A percentile compares a stretch with the other conserved stretches of the same genome.
Conservation (phyloP, 2,329 filamentous ascomycete genomes). For the Westerdykella aurantiaca region DNA sequence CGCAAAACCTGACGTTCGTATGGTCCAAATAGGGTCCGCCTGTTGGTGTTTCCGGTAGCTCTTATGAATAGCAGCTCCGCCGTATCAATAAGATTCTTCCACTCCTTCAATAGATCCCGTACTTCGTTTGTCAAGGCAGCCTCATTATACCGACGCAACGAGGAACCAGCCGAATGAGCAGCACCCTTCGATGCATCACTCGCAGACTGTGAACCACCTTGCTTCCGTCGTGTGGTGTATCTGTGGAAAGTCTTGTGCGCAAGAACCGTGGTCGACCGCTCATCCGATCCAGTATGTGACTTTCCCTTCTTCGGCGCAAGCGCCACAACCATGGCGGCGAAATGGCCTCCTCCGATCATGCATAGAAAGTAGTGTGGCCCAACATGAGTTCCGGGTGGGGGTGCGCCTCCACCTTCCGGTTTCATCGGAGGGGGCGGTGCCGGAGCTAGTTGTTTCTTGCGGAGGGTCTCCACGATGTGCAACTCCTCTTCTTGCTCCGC, state of each 20-base stretch:
- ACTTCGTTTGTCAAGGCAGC: slow-evolving; percentile 85
- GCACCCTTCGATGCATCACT: slow-evolving; percentile 92
- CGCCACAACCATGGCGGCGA: slow-evolving; percentile 92
- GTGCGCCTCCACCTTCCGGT: slow-evolving; percentile 52
- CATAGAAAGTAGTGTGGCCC: slow-evolving; percentile 89
- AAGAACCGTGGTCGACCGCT: slow-evolving; percentile 78
- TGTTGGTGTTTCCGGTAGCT: slow-evolving; percentile 80
- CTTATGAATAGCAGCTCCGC: slow-evolving; percentile 83
- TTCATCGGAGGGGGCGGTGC: slow-evolving; percentile 44
- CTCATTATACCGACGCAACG: slow-evolving; percentile 88
- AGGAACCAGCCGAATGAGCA: slow-evolving; percentile 89
- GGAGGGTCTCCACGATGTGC: slow-evolving; percentile 61
- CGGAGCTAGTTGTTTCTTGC: slow-evolving; percentile 70
- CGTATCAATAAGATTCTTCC: slow-evolving; percentile 79
- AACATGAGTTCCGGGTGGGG: slow-evolving; percentile 53
- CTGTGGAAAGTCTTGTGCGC: slow-evolving; percentile 97
- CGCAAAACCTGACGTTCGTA: slow-evolving; percentile 83
- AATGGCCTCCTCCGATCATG: slow-evolving; percentile 98
- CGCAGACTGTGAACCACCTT: slow-evolving; percentile 89
- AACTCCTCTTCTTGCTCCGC: slow-evolving; percentile 61
- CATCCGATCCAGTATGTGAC: slow-evolving; percentile 62
- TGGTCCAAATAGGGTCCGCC: slow-evolving; percentile 80
- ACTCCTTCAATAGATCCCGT: slow-evolving; percentile 70
- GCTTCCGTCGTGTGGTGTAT: slow-evolving; percentile 92
- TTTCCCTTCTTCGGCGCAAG: slow-evolving; percentile 74